Evolutionary conservation across 2,329 filamentous ascomycete species (phyloP), one percentile per base, ranked within the genome.

Genomic region (Talaromyces albobiverticillius): DNA sequence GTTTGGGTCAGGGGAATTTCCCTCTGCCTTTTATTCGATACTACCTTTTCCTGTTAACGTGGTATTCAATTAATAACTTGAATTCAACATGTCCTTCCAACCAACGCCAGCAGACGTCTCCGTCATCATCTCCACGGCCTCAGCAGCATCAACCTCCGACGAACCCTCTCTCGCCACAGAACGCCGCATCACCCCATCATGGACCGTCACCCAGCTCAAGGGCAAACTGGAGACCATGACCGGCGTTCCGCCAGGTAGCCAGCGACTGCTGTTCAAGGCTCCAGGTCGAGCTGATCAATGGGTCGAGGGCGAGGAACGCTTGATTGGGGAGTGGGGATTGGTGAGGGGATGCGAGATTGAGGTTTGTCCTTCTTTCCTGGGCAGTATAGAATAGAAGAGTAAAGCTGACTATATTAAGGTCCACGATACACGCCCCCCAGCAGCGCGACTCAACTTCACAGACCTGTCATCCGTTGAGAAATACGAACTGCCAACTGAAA

Each of bases 181-280:
- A 76, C 88, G 93, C 58, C 89, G 94, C 62, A 85, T 97, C 70
- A 93, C 90, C 23, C 93, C 93, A 13, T 87, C 92, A 62, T 99
- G 94, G 94, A 87, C 87, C 58, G 87, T 99, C 67, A 79, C 82
- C 53, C 86, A 90, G 64, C 81, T 97, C 64, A 96, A 93, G 76
- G 75, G 80, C 51, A 95, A 94, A 72, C 85, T 99, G 49, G 93
- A 97, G 73, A 88, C 90, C 58, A 86, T 97, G 73, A 97, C 93
- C 2, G 94, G 94, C 58, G 85, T 97, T 34, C 93, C 94, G 14
- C 89, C 92, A 10, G 82, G 81, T 26, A 85, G 81, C 57, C 94
- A 97, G 71, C 83, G 79, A 58, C 81, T 99, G 58, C 85, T 79
- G 26, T 78, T 96, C 67, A 89, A 86, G 68, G 77, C 85, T 14